Base-by-base conservation (phyloP, 2,329 filamentous ascomycete genomes). In the Pyricularia sp. region DNA sequence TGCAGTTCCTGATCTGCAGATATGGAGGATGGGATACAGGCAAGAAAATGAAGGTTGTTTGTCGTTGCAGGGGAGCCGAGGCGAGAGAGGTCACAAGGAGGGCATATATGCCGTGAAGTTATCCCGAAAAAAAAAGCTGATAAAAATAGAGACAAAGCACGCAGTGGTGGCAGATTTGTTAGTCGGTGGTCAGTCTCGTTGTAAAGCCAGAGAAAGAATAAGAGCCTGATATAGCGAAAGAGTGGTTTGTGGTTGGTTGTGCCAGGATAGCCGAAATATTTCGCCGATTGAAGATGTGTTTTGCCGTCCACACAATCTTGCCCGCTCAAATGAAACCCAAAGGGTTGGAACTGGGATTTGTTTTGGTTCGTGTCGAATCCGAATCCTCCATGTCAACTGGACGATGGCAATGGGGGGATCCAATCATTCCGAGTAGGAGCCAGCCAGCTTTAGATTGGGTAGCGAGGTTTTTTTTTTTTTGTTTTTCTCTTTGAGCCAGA, bases 201-300 rank as follows among this genome's bases (percentile, higher is more conserved):
- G 42, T 50, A 20, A 50, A 50, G 17, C 42, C 42, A 50, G 42
- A 17, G 42, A 50, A 50, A 36, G 11, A 50, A 33, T 7, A 12
- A 36, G 14, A 50, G 42, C 42, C 42, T 50, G 42, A 50, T 50
- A 50, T 50, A 50, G 42, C 42, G 42, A 50, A 50, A 28, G 69
- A 26, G 28, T 20, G 17, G 12, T 59, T 36, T 31, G 65, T 50
- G 42, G 50, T 59, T 66, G 67, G 65, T 68, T 64, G 23, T 42
- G 67, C 58, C 55, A 69, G 70, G 33, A 42, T 26, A 67, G 70
- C 70, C 69, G 70, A 65, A 69, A 67, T 67, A 67, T 67, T 67
- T 67, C 66, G 66, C 66, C 66, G 42, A 50, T 50, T 50, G 42
- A 50, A 9, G 33, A 36, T 14, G 14, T 50, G 42, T 50, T 50